Evolutionary conservation across 1,284 basidiomycete genomes (phyloP), one percentile per base, ranked within the genome.

Genomic region (Athelia sp.): DNA sequence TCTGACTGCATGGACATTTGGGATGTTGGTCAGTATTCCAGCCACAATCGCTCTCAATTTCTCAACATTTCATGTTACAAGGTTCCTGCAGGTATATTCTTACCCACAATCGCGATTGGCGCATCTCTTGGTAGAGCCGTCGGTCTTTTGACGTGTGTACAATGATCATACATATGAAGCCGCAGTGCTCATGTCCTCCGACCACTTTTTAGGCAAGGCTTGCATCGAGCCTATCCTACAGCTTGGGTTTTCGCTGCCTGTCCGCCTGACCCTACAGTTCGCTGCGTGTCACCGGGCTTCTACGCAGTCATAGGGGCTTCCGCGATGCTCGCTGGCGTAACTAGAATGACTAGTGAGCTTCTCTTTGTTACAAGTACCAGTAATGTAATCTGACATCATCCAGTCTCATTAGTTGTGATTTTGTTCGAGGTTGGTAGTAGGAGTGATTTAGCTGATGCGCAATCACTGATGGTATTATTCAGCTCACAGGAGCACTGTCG

Each of bases 291-390:
- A 3, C 88, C 89, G 2, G 86, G 87, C 26, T 89, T 91, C 57
- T 93, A 93, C 59, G 85, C 89, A 14, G 85, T 91, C 19, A 82
- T 92, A 32, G 90, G 90, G 1, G 88, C 89, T 17, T 83, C 89
- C 24, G 85, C 87, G 1, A 86, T 90, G 75, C 68, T 92, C 0
- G 87, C 82, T 8, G 90, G 90, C 3, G 87, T 91, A 2, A 93
- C 89, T 3, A 70, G 85, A 50, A 91, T 90, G 82, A 91, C 81
- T 23, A 79, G 85, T 87, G 56, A 59, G 79, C 61, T 1, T 36
- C 18, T 47, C 24, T 50, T 4, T 36, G 23, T 38, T 18, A 18
- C 23, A 23, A 36, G 15, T 6, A 21, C 22, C 47, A 6, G 47
- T 38, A 13, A 24, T n/a, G 52, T 40, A 49, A 23, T 31, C 14